Conservation (phyloP, 768 basidiomycete species). For the Suillus bovinus region DNA sequence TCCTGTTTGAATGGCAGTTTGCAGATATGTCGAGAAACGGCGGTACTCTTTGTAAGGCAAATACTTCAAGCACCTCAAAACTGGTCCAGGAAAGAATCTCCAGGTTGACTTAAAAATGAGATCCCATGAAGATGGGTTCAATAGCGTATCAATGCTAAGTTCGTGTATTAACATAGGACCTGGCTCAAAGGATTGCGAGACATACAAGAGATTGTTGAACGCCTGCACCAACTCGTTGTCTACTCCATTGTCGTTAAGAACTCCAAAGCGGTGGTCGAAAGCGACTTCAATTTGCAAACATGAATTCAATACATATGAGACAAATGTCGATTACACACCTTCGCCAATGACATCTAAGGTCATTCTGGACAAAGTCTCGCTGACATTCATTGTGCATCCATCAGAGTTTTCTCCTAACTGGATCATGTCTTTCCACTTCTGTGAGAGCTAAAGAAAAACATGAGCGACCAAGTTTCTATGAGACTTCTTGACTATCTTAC, state of each 20-base stretch:
- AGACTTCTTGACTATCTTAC: constrained; percentile 12
- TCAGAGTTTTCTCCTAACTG: constrained; percentile 8
- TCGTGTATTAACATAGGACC: neutral
- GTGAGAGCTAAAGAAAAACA: constrained; percentile 19
- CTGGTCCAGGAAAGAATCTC: constrained; percentile 27
- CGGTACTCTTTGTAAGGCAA: constrained; percentile 29
- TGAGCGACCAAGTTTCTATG: neutral
- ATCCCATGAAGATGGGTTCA: constrained; percentile 21
- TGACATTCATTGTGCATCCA: constrained; percentile 19
- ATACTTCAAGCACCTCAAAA: constrained; percentile 28
- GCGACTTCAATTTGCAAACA: constrained; percentile 16
- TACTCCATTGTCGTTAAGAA: constrained; percentile 13
- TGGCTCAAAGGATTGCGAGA: neutral
- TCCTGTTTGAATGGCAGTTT: constrained; percentile 24
- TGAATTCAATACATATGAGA: neutral
- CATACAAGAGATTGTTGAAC: constrained; percentile 21
- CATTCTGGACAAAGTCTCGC: constrained; percentile 20
- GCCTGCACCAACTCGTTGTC: constrained; percentile 17
- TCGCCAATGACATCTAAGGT: constrained; percentile 32
- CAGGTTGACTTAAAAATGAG: constrained; percentile 29
- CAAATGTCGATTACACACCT: constrained; percentile 16
- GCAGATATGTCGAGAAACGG: constrained; percentile 28
- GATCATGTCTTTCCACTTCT: constrained; percentile 25
- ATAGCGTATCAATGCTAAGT: constrained; percentile 24
- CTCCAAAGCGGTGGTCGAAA: constrained; percentile 26